Evolutionary conservation across 2,329 filamentous ascomycete genomes (phyloP).

Genomic region (Rhinocladiella similis): DNA sequence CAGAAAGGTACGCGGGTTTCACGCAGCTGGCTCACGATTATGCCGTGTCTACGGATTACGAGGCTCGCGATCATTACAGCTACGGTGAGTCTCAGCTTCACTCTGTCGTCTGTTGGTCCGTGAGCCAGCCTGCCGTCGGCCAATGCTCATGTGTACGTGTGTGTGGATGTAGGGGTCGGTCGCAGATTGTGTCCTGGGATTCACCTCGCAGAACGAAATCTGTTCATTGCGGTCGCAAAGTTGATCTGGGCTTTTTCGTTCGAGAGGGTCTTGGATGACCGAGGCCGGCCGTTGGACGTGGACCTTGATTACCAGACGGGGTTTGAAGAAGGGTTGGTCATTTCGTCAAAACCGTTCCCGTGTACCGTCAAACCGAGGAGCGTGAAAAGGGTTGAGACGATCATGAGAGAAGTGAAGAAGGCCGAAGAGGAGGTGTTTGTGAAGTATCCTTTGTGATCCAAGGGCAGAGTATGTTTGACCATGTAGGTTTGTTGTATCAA

Average conservation of each 20-base stretch:
- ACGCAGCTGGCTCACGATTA: conserved; percentile 34
- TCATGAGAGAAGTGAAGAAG: conserved; percentile 34
- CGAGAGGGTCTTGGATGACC: conserved; percentile 19
- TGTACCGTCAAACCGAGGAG: conserved; percentile 34
- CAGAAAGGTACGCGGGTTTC: conserved; percentile 33
- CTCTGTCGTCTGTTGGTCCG: too few relatives aligned
- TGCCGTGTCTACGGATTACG: conserved; percentile 32
- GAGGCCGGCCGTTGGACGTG: conserved; percentile 30
- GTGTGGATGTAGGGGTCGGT: conserved; percentile 16
- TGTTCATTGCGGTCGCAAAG: conserved; percentile 32
- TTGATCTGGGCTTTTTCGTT: conserved; percentile 36
- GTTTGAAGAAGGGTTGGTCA: conserved; percentile 37
- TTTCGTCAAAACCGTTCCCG: conserved; percentile 36
- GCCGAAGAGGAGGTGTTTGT: conserved; percentile 31
- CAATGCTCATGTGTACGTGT: too few relatives aligned
- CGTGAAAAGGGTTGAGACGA: conserved; percentile 32
- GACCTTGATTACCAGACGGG: conserved; percentile 39
- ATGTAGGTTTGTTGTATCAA: too few relatives aligned
- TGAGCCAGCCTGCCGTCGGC: too few relatives aligned
- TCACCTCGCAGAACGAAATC: conserved; percentile 34
- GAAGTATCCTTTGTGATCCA: conserved; percentile 18
- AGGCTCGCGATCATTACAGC: conserved; percentile 29
- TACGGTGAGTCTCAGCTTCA: conserved; percentile 30
- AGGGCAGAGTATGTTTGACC: too few relatives aligned
- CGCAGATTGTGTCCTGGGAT: conserved; percentile 36